Percentiles rank a stretch among this genome's conserved stretches.
phyloP scores from a whole-genome alignment of 208 protist species.

The Trypanosoma conorhini region DNA sequence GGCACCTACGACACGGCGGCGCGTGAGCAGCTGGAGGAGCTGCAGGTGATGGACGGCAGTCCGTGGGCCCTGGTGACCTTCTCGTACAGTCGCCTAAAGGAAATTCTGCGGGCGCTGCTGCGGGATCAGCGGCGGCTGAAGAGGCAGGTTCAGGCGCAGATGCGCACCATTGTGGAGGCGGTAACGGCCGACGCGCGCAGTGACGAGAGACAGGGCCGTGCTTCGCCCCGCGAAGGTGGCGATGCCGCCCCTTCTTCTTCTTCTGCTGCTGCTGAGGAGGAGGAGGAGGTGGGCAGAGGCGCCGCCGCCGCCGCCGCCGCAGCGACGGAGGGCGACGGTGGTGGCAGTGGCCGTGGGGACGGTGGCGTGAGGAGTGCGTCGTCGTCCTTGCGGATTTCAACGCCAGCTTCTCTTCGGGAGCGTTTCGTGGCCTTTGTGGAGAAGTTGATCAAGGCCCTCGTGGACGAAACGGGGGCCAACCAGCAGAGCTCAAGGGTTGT shows the following conservation, averaged over 20 bases:
- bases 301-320: not conserved
- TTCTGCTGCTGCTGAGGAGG: not conserved
- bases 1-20: slow-evolving; percentile 44
- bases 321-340: not conserved
- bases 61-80: slow-evolving; percentile 77
- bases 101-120: slow-evolving; percentile 67
- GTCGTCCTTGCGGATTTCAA: slow-evolving; percentile 19
- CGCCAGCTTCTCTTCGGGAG: slow-evolving; percentile 52
- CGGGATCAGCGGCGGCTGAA: slow-evolving; percentile 64
- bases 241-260: not conserved
- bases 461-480: slow-evolving; percentile 48
- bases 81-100: slow-evolving; percentile 74
- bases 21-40: slow-evolving; percentile 78
- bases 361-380: not conserved
- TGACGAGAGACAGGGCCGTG: not conserved
- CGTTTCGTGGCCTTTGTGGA: slow-evolving; percentile 85
- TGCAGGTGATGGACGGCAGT: slow-evolving; percentile 87
- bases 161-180: slow-evolving; percentile 35
- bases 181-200: slow-evolving; percentile 6
- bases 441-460: slow-evolving; percentile 70
- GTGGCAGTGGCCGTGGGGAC: not conserved
- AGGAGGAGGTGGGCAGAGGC: not conserved
- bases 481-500: slow-evolving; percentile 59
- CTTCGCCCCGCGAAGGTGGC: not conserved
- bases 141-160: slow-evolving; percentile 56